Conservation (phyloP, 1,284 basidiomycete genomes). For the Melampsora larici-populina region DNA sequence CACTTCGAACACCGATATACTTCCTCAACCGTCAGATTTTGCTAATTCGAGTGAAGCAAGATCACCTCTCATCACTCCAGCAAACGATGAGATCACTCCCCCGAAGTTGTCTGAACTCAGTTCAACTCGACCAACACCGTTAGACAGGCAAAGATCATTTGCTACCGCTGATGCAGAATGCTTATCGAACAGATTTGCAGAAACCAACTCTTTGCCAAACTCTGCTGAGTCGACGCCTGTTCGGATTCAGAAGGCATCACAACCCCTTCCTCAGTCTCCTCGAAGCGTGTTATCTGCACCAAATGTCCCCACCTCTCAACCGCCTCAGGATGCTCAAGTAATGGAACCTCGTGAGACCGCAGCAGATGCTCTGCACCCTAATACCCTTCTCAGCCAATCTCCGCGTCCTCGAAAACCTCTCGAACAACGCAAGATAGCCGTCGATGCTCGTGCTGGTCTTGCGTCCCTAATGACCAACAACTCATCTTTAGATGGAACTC, state of each 20-base stretch:
- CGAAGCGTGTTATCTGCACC: neutral
- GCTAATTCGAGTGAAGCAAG: neutral
- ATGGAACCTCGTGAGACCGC: neutral
- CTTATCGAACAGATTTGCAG: neutral
- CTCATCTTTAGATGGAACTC: constrained; percentile 36
- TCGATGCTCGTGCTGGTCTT: constrained; percentile 43
- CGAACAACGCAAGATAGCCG: constrained; percentile 38
- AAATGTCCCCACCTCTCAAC: neutral
- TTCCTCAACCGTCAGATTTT: neutral
- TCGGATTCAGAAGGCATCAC: neutral
- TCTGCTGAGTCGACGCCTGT: neutral
- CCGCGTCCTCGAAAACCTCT: neutral
- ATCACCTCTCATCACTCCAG: constrained; percentile 17
- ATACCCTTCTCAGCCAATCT: neutral
- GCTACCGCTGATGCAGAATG: neutral
- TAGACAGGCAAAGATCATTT: neutral
- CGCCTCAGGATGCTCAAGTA: neutral
- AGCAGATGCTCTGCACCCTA: neutral
- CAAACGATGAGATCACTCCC: constrained; percentile 11
- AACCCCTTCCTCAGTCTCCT: neutral
- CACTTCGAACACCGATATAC: neutral
- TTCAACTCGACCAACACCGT: neutral
- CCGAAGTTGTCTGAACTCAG: neutral
- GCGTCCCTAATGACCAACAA: constrained; percentile 45
- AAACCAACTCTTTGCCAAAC: neutral